These are phyloP conservation scores for Lodderomyces theae DNA, from an alignment of 1,139 yeast genomes.

Conservation along the genomic window DNA sequence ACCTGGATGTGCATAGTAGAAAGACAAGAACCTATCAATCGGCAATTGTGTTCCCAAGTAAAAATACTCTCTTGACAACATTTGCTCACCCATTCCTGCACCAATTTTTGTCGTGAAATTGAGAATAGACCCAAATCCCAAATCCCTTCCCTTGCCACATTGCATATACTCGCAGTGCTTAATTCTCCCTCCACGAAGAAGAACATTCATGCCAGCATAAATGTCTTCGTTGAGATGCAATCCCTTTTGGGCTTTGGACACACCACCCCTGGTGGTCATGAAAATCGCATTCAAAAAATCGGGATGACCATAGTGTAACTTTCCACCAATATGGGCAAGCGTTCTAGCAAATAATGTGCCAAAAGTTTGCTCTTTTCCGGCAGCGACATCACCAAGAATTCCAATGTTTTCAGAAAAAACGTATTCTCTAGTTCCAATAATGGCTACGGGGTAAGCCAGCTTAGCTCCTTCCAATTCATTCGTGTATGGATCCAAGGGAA, in stretches of 20 bases:
- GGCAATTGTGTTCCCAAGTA: slow-evolving; percentile 79
- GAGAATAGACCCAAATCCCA: slow-evolving; percentile 80
- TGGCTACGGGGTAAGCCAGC: slow-evolving; percentile 63
- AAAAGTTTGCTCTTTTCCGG: slow-evolving; percentile 91
- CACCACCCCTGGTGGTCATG: slow-evolving; percentile 89
- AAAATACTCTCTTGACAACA: slow-evolving; percentile 78
- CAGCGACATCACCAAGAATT: slow-evolving; percentile 86
- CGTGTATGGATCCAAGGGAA: slow-evolving; percentile 18
- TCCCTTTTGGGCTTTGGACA: slow-evolving; percentile 86
- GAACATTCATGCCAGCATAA: slow-evolving; percentile 85
- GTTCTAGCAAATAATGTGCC: slow-evolving; percentile 89
- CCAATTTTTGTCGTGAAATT: slow-evolving; percentile 89
- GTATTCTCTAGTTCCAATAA: slow-evolving; percentile 84
- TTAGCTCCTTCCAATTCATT: slow-evolving; percentile 3
- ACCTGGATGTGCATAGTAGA: slow-evolving; percentile 83
- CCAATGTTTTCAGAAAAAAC: slow-evolving; percentile 86
- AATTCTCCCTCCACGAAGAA: slow-evolving; percentile 78
- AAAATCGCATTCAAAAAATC: slow-evolving; percentile 81
- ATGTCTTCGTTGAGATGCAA: slow-evolving; percentile 86
- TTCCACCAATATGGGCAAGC: slow-evolving; percentile 81
- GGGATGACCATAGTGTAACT: slow-evolving; percentile 89
- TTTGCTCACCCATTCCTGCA: slow-evolving; percentile 94
- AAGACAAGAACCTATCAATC: slow-evolving; percentile 74
- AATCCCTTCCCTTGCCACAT: slow-evolving; percentile 89
- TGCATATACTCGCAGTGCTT: slow-evolving; percentile 87